Percentiles rank a stretch among this genome's conserved stretches.
Conservation (phyloP, 2,329 filamentous ascomycete genomes). For the Aspergillus versicolor region DNA sequence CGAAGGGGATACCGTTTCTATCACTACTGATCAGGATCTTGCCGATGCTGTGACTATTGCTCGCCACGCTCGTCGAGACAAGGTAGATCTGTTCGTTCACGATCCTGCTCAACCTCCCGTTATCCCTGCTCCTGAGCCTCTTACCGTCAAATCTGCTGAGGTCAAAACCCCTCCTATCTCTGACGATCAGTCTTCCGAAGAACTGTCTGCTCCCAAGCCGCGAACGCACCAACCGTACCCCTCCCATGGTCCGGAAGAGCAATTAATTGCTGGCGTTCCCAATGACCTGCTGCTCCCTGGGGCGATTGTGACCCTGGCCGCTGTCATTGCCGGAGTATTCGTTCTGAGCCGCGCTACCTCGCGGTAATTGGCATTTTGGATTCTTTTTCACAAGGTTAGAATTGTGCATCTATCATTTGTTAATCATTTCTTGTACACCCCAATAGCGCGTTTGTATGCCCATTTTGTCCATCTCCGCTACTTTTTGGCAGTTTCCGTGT, state of each 20-base stretch:
- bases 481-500: slow-evolving; percentile 23
- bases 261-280: slow-evolving; percentile 85
- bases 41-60: slow-evolving; percentile 85
- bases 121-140: slow-evolving; percentile 63
- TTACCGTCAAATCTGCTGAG: slow-evolving; percentile 54
- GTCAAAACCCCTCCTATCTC: slow-evolving; percentile 36
- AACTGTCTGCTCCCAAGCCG: slow-evolving; percentile 40
- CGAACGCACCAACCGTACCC: slow-evolving; percentile 44
- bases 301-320: slow-evolving; percentile 90
- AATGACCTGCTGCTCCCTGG: slow-evolving; percentile 93
- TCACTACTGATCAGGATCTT: slow-evolving; percentile 92
- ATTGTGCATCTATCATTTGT: slow-evolving; percentile 12
- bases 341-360: slow-evolving; percentile 69
- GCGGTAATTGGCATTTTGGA: slow-evolving; percentile 30
- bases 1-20: slow-evolving; percentile 93
- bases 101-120: slow-evolving; percentile 86
- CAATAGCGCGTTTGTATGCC: slow-evolving; percentile 11
- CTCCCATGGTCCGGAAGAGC: slow-evolving; percentile 61
- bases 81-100: slow-evolving; percentile 96
- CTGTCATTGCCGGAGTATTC: slow-evolving; percentile 92
- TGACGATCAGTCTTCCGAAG: slow-evolving; percentile 57
- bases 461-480: slow-evolving; percentile 14
- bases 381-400: slow-evolving; percentile 1
- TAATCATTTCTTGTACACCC: slow-evolving; percentile 9
- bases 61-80: slow-evolving; percentile 74